phyloP scores from a whole-genome alignment of 2,329 filamentous ascomycete genomes.

The Aspergillus eucalypticola region DNA sequence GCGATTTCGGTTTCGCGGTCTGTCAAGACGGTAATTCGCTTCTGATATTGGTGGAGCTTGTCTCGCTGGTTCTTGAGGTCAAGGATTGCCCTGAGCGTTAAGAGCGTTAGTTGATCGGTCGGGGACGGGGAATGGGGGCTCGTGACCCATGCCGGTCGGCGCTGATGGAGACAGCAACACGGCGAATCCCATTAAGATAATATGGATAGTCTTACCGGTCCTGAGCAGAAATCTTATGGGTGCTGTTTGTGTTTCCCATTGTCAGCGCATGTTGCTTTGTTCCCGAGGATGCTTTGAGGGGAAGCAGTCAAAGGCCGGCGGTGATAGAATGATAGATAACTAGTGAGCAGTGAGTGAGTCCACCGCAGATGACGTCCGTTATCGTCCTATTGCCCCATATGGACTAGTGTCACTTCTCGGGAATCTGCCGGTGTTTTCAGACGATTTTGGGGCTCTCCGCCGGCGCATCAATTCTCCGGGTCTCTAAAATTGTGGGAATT shows the following conservation, averaged over 20 bases:
- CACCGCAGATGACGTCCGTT: constrained; percentile 7
- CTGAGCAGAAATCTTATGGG: constrained; percentile 71
- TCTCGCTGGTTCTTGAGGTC: constrained; percentile 98
- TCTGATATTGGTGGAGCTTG: constrained; percentile 94
- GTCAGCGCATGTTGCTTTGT: constrained; percentile 32
- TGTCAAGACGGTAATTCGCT: constrained; percentile 81
- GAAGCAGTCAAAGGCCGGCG: neutral
- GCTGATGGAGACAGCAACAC: neutral
- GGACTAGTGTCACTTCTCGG: neutral
- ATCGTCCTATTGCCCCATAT: neutral
- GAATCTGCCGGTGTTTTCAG: neutral
- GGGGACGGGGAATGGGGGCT: neutral
- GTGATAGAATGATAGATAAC: neutral
- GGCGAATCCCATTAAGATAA: neutral
- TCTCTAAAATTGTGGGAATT: constrained; percentile 22
- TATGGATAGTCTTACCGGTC: constrained; percentile 67
- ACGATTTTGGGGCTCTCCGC: neutral
- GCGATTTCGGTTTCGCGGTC: constrained; percentile 85
- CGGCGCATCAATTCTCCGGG: constrained; percentile 20
- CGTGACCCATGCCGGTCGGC: neutral
- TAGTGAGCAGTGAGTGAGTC: too few relatives aligned
- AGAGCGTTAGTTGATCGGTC: neutral
- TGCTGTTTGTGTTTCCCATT: constrained; percentile 67
- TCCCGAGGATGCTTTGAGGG: neutral
- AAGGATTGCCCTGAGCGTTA: constrained; percentile 75